Evolutionary conservation across 768 basidiomycete species (phyloP).

Genomic region (Gymnopilus dilepis): DNA sequence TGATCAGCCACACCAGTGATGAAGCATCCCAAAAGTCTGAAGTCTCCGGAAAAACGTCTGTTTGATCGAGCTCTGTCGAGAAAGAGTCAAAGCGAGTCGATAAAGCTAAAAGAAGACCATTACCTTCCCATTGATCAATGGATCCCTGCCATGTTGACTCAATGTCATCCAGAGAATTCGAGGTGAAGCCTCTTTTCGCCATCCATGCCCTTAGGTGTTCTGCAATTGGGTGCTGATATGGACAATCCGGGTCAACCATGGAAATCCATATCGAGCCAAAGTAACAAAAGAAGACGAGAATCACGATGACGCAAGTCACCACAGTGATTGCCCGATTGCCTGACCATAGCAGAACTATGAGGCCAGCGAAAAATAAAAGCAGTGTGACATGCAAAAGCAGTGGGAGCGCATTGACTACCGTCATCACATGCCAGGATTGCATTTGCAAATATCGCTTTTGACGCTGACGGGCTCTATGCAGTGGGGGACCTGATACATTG

Average conservation of each 20-base stretch:
- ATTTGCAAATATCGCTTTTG: constrained; percentile 40
- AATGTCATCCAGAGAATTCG: not conserved
- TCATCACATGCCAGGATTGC: constrained; percentile 41
- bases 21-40: constrained; percentile 41
- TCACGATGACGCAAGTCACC: constrained; percentile 37
- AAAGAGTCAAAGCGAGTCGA: not conserved
- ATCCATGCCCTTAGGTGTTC: constrained; percentile 33
- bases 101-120: not conserved
- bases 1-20: constrained; percentile 41
- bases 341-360: constrained; percentile 43
- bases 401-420: constrained; percentile 42
- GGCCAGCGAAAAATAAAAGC: constrained; percentile 44
- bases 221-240: constrained; percentile 44
- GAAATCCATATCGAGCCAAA: constrained; percentile 40
- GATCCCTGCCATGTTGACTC: not conserved
- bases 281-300: constrained; percentile 39
- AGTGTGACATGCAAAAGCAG: constrained; percentile 43
- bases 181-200: not conserved
- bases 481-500: constrained; percentile 39
- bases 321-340: constrained; percentile 36
- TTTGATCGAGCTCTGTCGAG: not conserved
- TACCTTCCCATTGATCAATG: not conserved
- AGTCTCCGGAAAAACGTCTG: too few species aligned
- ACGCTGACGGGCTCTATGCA: constrained; percentile 39
- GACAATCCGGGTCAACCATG: constrained; percentile 41